Evolutionary conservation across 1,284 basidiomycete genomes (phyloP).

Genomic region (Cryptococcus sp.): DNA sequence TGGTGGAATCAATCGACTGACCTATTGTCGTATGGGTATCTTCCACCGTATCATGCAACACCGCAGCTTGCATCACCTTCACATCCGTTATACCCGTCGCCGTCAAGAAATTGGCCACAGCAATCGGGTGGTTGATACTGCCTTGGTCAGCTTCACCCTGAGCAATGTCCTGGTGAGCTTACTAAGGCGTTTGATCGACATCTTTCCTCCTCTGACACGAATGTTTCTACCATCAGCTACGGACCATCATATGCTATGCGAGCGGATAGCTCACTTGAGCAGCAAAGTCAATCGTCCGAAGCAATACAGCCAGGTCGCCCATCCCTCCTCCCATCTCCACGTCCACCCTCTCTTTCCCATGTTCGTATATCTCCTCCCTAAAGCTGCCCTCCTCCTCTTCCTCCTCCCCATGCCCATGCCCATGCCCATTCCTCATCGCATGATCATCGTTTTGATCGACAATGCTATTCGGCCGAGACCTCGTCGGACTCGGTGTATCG

Average conservation of each 20-base stretch:
- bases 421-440: background rate
- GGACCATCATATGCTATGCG: background rate
- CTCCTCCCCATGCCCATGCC: background rate
- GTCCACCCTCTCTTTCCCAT: background rate
- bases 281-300: constrained; percentile 44
- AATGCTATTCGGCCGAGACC: background rate
- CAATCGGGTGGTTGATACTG: constrained; percentile 46
- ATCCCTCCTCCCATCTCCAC: constrained; percentile 6
- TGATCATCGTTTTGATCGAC: background rate
- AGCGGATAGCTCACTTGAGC: constrained; percentile 33
- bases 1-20: constrained; percentile 10
- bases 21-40: constrained; percentile 45
- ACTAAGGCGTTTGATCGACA: constrained; percentile 45
- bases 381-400: background rate
- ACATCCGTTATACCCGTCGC: constrained; percentile 41
- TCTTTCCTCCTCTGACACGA: constrained; percentile 46
- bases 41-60: constrained; percentile 49
- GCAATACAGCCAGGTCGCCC: constrained; percentile 23
- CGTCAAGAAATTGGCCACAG: constrained; percentile 42
- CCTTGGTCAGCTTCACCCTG: background rate
- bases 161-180: constrained; percentile 5
- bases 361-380: background rate
- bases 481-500: background rate
- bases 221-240: constrained; percentile 34
- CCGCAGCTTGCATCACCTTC: constrained; percentile 42